Evolutionary conservation across 2,329 filamentous ascomycete genomes (phyloP).

Genomic region (Fusarium sulawesiense): DNA sequence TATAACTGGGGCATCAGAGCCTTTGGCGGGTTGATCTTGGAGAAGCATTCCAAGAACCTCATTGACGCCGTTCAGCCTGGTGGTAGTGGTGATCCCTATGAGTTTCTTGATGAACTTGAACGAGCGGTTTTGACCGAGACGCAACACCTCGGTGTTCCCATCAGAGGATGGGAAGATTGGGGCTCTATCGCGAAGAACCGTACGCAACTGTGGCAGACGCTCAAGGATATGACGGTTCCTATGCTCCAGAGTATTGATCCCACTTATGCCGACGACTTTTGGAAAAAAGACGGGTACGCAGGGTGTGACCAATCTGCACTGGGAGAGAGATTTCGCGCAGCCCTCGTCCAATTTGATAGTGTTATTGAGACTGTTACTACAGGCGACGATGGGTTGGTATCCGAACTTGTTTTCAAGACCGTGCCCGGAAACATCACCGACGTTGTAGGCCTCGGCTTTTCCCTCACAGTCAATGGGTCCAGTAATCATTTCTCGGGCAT

Average conservation of each 20-base stretch:
- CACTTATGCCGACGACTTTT: not conserved
- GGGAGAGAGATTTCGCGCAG: conserved; percentile 15
- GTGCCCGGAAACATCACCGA: not conserved
- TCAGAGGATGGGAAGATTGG: conserved; percentile 5
- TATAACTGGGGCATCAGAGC: conserved; percentile 27
- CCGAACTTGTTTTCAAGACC: not conserved
- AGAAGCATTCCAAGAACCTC: not conserved
- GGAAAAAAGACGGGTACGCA: conserved; percentile 1
- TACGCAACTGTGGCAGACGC: not conserved
- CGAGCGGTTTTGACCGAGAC: not conserved
- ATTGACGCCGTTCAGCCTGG: not conserved
- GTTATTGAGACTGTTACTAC: not conserved
- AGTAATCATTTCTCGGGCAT: not conserved
- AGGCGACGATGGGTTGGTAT: not conserved
- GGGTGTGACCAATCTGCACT: conserved; percentile 25
- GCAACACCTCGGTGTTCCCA: not conserved
- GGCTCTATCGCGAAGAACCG: not conserved
- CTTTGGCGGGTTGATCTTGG: conserved; percentile 14
- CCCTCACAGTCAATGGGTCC: not conserved
- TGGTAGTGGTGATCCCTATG: not conserved
- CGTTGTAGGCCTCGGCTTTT: not conserved
- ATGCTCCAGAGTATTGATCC: not conserved
- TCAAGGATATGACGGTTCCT: not conserved
- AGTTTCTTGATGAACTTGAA: not conserved
- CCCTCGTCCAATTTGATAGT: not conserved